Percentiles rank a stretch among this genome's conserved stretches.
Conservation (phyloP, 768 basidiomycete species). For the Mycena haematopus region DNA sequence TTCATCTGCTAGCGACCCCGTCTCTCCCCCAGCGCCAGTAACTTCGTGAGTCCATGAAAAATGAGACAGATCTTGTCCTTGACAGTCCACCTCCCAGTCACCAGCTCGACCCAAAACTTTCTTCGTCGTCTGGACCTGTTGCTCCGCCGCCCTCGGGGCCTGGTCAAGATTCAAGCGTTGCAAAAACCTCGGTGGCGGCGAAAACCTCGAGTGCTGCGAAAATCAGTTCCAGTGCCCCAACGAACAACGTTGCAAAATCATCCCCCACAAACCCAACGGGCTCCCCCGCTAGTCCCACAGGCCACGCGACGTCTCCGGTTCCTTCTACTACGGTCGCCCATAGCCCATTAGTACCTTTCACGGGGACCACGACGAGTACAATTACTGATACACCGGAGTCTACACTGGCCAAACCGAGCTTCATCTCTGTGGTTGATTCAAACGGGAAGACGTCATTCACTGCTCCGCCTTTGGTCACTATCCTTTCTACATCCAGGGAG, state of each 20-base stretch:
- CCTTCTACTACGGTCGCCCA: neutral
- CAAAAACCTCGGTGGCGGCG: neutral
- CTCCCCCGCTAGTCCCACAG: slow-evolving; percentile 1
- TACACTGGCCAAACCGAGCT: slow-evolving; percentile 51
- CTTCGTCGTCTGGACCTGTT: neutral
- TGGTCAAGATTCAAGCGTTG: neutral
- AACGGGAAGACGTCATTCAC: slow-evolving; percentile 47
- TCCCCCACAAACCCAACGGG: neutral
- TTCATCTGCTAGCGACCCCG: neutral
- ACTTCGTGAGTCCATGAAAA: slow-evolving; percentile 3
- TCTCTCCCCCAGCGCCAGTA: neutral
- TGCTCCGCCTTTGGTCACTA: slow-evolving; percentile 54
- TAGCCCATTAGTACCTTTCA: slow-evolving; percentile 6
- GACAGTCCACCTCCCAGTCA: slow-evolving; percentile 5
- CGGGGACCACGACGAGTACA: slow-evolving; percentile 45
- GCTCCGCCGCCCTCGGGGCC: neutral
- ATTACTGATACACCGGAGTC: slow-evolving; percentile 48
- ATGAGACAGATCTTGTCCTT: neutral
- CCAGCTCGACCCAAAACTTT: neutral
- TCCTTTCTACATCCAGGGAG: slow-evolving; percentile 51
- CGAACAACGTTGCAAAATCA: slow-evolving; percentile 5
- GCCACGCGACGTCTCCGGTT: slow-evolving; percentile 2
- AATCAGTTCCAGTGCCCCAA: neutral
- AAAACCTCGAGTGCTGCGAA: neutral
- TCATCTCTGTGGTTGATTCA: slow-evolving; percentile 47